A percentile compares a stretch with the other conserved stretches of the same genome.
phyloP scores from a whole-genome alignment of 176 grass and related monocot species.

The Areca catechu region DNA sequence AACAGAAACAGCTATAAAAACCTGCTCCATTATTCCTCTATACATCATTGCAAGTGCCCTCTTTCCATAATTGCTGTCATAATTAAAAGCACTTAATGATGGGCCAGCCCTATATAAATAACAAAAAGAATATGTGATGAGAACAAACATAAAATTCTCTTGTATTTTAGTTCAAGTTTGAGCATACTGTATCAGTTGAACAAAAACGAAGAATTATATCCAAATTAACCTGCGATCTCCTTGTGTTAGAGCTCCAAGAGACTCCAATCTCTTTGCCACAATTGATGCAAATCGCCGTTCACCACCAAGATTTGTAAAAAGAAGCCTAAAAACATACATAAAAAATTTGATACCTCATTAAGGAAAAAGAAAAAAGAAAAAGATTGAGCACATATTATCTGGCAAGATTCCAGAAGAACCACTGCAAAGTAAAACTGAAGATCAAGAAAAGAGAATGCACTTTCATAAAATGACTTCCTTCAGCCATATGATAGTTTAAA shows the following conservation, averaged over 20 bases:
- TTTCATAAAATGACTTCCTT: no score
- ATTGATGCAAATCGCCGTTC: constrained; percentile 96
- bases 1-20: constrained; percentile 25
- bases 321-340: constrained; percentile 37
- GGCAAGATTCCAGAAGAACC: no score
- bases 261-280: constrained; percentile 88
- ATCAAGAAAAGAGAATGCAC: no score
- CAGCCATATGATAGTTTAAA: no score
- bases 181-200: no score
- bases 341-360: no score
- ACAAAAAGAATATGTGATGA: no score
- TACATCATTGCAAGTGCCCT: constrained; percentile 76
- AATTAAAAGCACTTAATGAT: constrained; percentile 90
- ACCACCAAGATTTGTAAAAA: constrained; percentile 97
- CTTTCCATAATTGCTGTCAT: constrained; percentile 85
- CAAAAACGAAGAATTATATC: not conserved
- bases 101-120: constrained; percentile 57
- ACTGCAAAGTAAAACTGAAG: no score
- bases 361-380: no score
- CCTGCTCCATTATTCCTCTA: constrained; percentile 97
- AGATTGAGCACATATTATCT: no score
- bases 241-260: constrained; percentile 98
- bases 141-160: no score
- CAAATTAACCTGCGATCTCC: constrained; percentile 67
- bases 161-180: no score